A percentile compares a stretch with the other conserved stretches of the same genome.
Conservation (phyloP, 306 rosid genomes). For the Trifolium subterraneum region DNA sequence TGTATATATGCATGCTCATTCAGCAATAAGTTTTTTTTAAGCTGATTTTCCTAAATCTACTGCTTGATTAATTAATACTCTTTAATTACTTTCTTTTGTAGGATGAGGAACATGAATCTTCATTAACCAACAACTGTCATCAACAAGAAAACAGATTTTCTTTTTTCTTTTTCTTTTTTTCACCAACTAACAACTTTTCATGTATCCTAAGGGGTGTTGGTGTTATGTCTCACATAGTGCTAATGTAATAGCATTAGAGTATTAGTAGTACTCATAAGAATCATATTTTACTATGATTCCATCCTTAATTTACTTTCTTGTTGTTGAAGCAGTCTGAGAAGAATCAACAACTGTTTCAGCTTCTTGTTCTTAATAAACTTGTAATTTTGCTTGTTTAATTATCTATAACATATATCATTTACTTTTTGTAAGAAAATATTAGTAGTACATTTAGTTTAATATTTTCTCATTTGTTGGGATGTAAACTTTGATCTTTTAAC, state of each 20-base stretch:
- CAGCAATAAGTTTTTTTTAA: background rate
- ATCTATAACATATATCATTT: slow-evolving; percentile 5
- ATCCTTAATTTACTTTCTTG: slow-evolving; percentile 38
- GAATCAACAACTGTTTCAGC: slow-evolving; percentile 40
- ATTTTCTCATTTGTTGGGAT: too few species aligned
- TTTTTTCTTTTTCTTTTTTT: background rate
- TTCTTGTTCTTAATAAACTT: slow-evolving; percentile 43
- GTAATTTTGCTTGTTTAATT: slow-evolving; percentile 30
- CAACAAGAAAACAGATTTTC: slow-evolving; percentile 39
- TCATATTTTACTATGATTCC: slow-evolving; percentile 47
- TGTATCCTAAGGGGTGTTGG: slow-evolving; percentile 24
- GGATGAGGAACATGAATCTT: slow-evolving; percentile 73
- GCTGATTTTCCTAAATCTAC: slow-evolving; percentile 5
- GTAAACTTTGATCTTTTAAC: background rate
- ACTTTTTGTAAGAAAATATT: background rate
- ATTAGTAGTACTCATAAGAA: slow-evolving; percentile 44
- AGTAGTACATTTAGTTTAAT: too few species aligned
- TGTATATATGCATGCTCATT: too few species aligned
- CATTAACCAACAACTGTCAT: slow-evolving; percentile 47
- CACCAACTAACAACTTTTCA: slow-evolving; percentile 25
- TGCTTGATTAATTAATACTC: slow-evolving; percentile 1
- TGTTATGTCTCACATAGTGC: slow-evolving; percentile 35
- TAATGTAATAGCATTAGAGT: slow-evolving; percentile 46
- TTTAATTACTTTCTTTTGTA: slow-evolving; percentile 43
- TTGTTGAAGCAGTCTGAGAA: slow-evolving; percentile 35